Base-by-base conservation (phyloP, 768 basidiomycete species). In the Panus rudis region DNA sequence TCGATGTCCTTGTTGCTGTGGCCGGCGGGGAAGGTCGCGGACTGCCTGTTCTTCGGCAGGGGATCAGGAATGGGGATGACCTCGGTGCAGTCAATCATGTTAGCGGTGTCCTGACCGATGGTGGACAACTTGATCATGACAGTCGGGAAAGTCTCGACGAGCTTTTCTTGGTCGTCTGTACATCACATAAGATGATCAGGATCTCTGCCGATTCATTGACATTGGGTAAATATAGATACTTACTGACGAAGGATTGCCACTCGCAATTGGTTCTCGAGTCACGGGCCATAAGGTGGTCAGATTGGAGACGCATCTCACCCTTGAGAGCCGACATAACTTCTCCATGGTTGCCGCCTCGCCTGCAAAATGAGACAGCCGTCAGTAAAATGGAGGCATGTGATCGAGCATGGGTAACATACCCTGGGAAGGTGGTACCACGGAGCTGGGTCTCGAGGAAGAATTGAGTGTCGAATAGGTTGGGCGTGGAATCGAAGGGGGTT, bases 371-470 rank as follows among this genome's bases (percentile, higher is more conserved):
- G n/a, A n/a, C n/a, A n/a, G n/a, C n/a, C n/a, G n/a, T n/a, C n/a
- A n/a, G n/a, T n/a, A n/a, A n/a, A n/a, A n/a, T n/a, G n/a, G n/a
- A n/a, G n/a, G n/a, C n/a, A n/a, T n/a, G n/a, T n/a, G n/a, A n/a
- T n/a, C n/a, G n/a, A n/a, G n/a, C n/a, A n/a, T n/a, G n/a, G n/a
- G n/a, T n/a, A 64, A 65, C 42, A 21, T 24, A 49, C 48, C 21
- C 27, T 47, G 39, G 55, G 46, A 57, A 54, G 19, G 49, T 37
- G n/a, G 52, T 48, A 32, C 54, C 42, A 42, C 64, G 63, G 27
- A 75, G 64, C 46, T 65, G 65, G 6, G 64, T 63, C 42, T 73
- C 70, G 37, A 73, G 39, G 49, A 52, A 58, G 46, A 60, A 49
- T 32, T 54, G 55, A n/a, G 52, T 52, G 53, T 57, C 57, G 43